Evolutionary conservation across 805 yeast species (phyloP).

Genomic region (Kodamaea lidongshanica): DNA sequence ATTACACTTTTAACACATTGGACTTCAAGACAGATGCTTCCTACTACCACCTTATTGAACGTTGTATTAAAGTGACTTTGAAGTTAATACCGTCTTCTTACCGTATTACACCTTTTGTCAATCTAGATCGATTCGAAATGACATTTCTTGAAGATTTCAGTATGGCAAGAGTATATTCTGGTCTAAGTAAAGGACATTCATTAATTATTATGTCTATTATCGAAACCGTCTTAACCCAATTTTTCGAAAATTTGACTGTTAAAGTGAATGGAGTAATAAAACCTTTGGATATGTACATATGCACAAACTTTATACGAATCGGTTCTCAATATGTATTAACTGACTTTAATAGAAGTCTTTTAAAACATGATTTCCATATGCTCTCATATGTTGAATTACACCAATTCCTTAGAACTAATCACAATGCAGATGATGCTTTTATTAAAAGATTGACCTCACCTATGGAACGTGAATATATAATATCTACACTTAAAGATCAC

Average conservation of each 20-base stretch:
- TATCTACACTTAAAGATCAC: too few species aligned
- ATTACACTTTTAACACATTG: background rate
- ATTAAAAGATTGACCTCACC: constrained; percentile 5
- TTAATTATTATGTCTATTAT: constrained; percentile 8
- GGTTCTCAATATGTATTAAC: constrained; percentile 4
- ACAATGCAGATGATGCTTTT: constrained; percentile 2
- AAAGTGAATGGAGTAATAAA: constrained; percentile 2
- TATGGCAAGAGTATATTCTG: constrained; percentile 9
- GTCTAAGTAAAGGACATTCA: constrained; percentile 6
- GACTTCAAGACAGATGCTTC: constrained; percentile 1
- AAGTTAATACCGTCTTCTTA: constrained; percentile 1
- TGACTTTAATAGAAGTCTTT: background rate
- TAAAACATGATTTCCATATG: constrained; percentile 2
- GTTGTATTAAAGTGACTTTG: constrained; percentile 1
- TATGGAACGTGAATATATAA: background rate
- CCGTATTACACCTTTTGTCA: constrained; percentile 3
- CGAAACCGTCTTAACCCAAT: constrained; percentile 3
- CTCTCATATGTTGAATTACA: constrained; percentile 4
- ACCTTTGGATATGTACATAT: constrained; percentile 2
- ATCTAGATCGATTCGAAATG: background rate
- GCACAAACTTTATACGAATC: constrained; percentile 6
- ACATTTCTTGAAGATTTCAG: constrained; percentile 9
- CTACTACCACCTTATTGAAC: constrained; percentile 1
- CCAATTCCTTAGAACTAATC: constrained; percentile 4
- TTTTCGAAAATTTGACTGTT: constrained; percentile 4